Base-by-base conservation (phyloP, 371 early-diverging fungal genomes). In the Mortierella sp. region DNA sequence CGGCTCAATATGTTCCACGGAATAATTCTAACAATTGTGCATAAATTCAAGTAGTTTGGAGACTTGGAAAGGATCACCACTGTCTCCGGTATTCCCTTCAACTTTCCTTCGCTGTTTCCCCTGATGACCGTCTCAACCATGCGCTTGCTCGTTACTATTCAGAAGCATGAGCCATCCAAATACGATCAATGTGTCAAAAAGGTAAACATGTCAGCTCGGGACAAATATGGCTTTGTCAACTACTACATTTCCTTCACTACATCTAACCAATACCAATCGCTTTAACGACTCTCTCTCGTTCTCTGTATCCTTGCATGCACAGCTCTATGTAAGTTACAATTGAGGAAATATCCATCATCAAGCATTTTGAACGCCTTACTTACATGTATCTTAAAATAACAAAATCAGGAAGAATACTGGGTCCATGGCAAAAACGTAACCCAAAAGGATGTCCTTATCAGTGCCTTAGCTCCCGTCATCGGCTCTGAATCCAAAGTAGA, bases 81-180 rank as follows among this genome's bases (percentile, higher is more conserved):
- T 2, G 29, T 31, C 26, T 62, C 82, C 0, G 72, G 70, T 0
- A 81, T 86, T 17, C 85, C 86, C 3, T 76, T 81, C 74, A 64
- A 64, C 13, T 84, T 72, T 56, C 80, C 86, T 2, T 66, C 68
- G 5, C 54, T 69, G 19, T 85, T 84, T 45, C 86, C 86, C 0
- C 35, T 79, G 47, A 53, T 82, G 66, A 74, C 85, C 9, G 68
- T 82, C 13, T 53, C 40, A 2, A 63, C 82, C 0, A 62, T 83
- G 64, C 82, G 83, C 26, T 73, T 83, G 26, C 68, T 86, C 51
- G 68, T 85, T 29, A 75, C 57, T 34, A 32, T 86, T 22, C 75
- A 86, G 65, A 70, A 63, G 1, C 61, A 68, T 7, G 74, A 81
- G 10, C 70, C 75, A 43, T 56, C 45, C 35, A 66, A 75, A n/a